Conservation (phyloP, 352 stramenopile species). For the Globisporangium ultimum region DNA sequence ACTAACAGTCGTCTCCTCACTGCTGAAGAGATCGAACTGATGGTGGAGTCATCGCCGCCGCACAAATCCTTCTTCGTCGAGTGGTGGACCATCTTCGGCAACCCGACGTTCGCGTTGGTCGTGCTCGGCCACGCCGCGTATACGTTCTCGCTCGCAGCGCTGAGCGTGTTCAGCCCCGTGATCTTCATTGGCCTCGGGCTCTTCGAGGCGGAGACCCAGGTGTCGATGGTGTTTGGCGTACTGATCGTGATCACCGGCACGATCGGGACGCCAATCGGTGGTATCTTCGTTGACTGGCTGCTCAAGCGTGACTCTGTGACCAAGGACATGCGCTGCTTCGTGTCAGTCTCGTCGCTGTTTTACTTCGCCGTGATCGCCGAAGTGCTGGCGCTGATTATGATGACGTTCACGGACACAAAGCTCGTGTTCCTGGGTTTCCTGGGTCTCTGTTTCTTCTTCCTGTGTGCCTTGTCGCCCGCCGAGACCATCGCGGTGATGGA, state of each 20-base stretch:
- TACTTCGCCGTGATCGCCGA: conserved; percentile 55
- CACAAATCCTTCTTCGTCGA: conserved; percentile 48
- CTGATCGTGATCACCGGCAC: conserved; percentile 82
- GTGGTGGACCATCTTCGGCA: conserved; percentile 66
- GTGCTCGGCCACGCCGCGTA: conserved; percentile 84
- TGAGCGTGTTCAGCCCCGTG: conserved; percentile 84
- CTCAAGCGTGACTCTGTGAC: conserved; percentile 28
- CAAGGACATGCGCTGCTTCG: conserved; percentile 39
- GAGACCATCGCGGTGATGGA: conserved; percentile 89
- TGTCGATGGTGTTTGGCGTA: conserved; percentile 85
- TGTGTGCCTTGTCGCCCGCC: conserved; percentile 72
- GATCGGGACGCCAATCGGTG: conserved; percentile 86
- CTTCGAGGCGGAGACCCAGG: conserved; percentile 80
- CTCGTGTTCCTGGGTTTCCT: conserved; percentile 70
- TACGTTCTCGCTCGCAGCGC: conserved; percentile 82
- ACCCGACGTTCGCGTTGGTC: conserved; percentile 74
- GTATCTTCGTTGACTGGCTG: conserved; percentile 64
- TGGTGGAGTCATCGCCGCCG: conserved; percentile 17
- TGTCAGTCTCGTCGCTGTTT: conserved; percentile 68
- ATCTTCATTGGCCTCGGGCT: conserved; percentile 90
- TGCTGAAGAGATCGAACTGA: conserved; percentile 23
- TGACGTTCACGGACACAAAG: conserved; percentile 44
- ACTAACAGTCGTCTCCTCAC: conserved; percentile 14
- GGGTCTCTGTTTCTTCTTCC: conserved; percentile 60
- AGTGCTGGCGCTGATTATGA: conserved; percentile 57